Base-by-base conservation (phyloP, 108 stramenopile genomes). In the Conticribra guillardii region DNA sequence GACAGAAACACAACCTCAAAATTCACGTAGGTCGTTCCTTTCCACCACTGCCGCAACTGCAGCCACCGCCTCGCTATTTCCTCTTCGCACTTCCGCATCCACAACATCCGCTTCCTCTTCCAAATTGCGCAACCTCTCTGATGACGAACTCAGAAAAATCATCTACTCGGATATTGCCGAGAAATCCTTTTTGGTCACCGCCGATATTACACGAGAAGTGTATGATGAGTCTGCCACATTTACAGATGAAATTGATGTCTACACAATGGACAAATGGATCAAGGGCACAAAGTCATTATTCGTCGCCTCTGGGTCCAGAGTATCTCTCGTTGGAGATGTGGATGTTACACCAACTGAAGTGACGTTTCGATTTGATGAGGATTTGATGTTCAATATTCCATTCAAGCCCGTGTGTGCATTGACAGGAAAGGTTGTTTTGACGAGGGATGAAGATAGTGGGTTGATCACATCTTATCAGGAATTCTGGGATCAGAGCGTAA, bases 201-300 rank as follows among this genome's bases (percentile, higher is more conserved):
- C 85, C 3, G 71, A 92, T 45, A 73, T 96, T 26, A 93, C 91
- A 3, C 80, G 90, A 27, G 72, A 79, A n/a, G 60, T 96, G 23
- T 96, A 96, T 64, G 89, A 86, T 26, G 90, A 93, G 71, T 80
- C 82, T 2, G 85, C 87, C 14, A 86, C 78, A 11, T 96, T 96
- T 64, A 90, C 87, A 0, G 94, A 96, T 67, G 94, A 96, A 73
- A 96, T 96, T 60, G 94, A 96, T 69, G 87, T 87, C 0, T 96
- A 96, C 71, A 60, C 73, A 28, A 62, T 94, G 77, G 86, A 91
- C 52, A 76, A 91, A 58, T 94, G 93, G 90, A 86, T 96, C 29
- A 77, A 74, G 46, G 94, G 94, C 1, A 96, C 94, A 2, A 69
- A 85, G 64, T 74, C 81, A 50, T 73, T 96, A 8, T 96, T 96